Evolutionary conservation across 2,329 filamentous ascomycete species (phyloP).

Genomic region (Alternaria arbusti): DNA sequence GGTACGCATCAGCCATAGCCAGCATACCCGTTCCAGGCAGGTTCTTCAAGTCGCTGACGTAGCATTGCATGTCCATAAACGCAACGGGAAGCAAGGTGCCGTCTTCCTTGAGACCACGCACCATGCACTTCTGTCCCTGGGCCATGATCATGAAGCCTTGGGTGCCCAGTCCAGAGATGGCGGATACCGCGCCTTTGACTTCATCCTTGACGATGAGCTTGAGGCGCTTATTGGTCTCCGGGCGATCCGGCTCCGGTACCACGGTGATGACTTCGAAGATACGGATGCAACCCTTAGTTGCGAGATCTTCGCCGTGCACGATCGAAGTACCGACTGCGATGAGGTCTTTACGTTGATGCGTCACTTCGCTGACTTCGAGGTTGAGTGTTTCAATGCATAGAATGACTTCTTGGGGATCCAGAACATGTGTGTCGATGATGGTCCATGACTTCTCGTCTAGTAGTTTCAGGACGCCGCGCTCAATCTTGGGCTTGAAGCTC

Average conservation of each 20-base stretch:
- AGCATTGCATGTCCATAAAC: constrained; percentile 97
- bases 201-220: constrained; percentile 90
- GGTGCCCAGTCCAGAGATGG: constrained; percentile 80
- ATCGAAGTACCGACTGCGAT: constrained; percentile 86
- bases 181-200: constrained; percentile 89
- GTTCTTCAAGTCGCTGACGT: constrained; percentile 84
- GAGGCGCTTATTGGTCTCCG: constrained; percentile 84
- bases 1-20: constrained; percentile 86
- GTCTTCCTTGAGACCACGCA: constrained; percentile 93
- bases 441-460: constrained; percentile 79
- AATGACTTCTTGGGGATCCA: constrained; percentile 77
- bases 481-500: constrained; percentile 68
- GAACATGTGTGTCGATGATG: constrained; percentile 75
- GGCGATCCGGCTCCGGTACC: constrained; percentile 83
- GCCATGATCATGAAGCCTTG: constrained; percentile 89
- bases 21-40: constrained; percentile 84
- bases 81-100: constrained; percentile 90
- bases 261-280: constrained; percentile 92
- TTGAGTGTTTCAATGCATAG: constrained; percentile 83
- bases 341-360: constrained; percentile 82
- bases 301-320: constrained; percentile 87
- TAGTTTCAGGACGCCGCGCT: constrained; percentile 77
- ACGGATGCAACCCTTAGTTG: constrained; percentile 82
- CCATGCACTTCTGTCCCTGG: constrained; percentile 97
- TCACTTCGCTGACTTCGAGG: constrained; percentile 89